A percentile compares a stretch with the other conserved stretches of the same genome.
Evolutionary conservation across 176 grass and related monocot species (phyloP).

Genomic region (Saccharum spontaneum): DNA sequence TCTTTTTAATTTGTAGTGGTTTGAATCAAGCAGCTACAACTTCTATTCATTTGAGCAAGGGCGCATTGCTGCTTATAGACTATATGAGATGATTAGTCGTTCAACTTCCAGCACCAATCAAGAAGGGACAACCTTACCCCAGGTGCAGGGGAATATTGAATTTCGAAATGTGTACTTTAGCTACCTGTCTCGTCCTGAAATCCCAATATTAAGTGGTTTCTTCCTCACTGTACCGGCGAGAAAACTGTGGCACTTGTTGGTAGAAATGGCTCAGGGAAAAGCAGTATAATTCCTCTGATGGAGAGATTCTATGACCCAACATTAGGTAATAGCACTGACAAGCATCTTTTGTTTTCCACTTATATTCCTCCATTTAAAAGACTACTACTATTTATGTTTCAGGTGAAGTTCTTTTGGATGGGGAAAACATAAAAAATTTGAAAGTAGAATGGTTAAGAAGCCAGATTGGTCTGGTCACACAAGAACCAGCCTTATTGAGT

Average conservation of each 20-base stretch:
- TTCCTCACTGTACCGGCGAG: conserved; percentile 94
- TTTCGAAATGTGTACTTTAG: conserved; percentile 99
- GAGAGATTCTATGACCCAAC: conserved; percentile 99
- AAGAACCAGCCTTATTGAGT: conserved; percentile 95
- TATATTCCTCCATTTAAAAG: conserved; percentile 28
- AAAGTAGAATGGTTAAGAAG: conserved; percentile 98
- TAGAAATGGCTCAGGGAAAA: conserved; percentile 98
- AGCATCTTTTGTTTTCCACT: conserved; percentile 13
- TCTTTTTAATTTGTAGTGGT: conserved; percentile 59
- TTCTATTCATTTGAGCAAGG: conserved; percentile 99
- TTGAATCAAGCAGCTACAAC: conserved; percentile 98
- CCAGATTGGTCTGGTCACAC: conserved; percentile 99
- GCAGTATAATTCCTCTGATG: conserved; percentile 99
- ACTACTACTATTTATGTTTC: conserved; percentile 27
- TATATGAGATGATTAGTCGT: conserved; percentile 99
- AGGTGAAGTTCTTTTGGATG: conserved; percentile 99
- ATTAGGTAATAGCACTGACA: conserved; percentile 63
- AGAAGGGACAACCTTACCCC: conserved; percentile 70
- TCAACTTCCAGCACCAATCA: conserved; percentile 84
- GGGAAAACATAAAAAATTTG: conserved; percentile 97
- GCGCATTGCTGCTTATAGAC: conserved; percentile 94
- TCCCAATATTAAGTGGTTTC: conserved; percentile 98
- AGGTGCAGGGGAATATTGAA: conserved; percentile 96
- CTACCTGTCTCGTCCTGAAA: conserved; percentile 96
- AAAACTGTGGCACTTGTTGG: conserved; percentile 99